Evolutionary conservation across 306 rosid species (phyloP).

Genomic region (Citrullus colocynthis): DNA sequence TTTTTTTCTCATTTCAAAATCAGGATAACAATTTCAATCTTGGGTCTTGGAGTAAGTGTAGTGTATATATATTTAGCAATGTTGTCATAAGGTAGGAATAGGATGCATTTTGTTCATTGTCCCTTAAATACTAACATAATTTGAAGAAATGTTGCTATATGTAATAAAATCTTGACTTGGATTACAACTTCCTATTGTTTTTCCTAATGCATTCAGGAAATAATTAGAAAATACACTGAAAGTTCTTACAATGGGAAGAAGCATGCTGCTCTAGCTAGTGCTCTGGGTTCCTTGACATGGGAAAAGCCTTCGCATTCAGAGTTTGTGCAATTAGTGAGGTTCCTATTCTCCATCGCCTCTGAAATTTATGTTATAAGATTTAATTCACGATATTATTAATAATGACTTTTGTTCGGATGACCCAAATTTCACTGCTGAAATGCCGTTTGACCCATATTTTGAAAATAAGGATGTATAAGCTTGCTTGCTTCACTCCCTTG

Average conservation of each 20-base stretch:
- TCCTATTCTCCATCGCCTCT: not conserved
- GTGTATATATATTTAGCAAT: not conserved
- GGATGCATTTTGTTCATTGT: not conserved
- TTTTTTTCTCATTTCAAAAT: not conserved
- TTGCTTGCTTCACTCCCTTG: too few relatives aligned
- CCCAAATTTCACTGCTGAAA: too few relatives aligned
- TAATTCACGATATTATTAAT: not conserved
- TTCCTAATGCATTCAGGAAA: constrained; percentile 33
- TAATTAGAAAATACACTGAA: constrained; percentile 55
- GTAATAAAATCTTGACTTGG: not conserved
- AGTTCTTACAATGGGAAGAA: constrained; percentile 44
- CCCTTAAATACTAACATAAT: not conserved
- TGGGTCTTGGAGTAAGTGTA: not conserved
- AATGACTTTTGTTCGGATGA: too few relatives aligned
- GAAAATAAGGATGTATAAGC: too few relatives aligned
- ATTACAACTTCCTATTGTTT: not conserved
- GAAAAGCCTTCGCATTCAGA: constrained; percentile 63
- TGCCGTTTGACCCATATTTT: too few relatives aligned
- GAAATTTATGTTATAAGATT: not conserved
- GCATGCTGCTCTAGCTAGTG: constrained; percentile 77
- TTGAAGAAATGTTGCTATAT: not conserved
- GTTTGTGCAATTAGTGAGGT: constrained; percentile 75
- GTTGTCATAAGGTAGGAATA: not conserved
- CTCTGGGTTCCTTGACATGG: constrained; percentile 76
- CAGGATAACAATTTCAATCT: too few relatives aligned